Conservation (phyloP, 192 early-diverging fungal species). For the Pilobolus umbonatus region DNA sequence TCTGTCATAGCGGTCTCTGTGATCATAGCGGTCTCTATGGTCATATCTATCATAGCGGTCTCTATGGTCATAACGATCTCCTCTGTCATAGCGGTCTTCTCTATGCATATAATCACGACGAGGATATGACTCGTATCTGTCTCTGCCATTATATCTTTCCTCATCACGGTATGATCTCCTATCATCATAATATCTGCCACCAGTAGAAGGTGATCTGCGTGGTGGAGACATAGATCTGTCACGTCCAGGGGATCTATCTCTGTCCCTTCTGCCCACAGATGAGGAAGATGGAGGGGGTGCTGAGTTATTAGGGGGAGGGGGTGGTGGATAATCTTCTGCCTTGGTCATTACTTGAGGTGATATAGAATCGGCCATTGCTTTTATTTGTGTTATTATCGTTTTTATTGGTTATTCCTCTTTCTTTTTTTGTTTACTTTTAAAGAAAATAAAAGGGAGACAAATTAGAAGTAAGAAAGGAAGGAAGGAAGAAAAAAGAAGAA, state of each 20-base stretch:
- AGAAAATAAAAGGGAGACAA: too few relatives aligned
- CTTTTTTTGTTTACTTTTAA: too few relatives aligned
- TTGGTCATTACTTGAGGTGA: not conserved
- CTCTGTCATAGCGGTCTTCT: slow-evolving; percentile 29
- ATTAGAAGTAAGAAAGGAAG: too few relatives aligned
- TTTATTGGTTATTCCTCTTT: too few relatives aligned
- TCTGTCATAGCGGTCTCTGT: slow-evolving; percentile 21
- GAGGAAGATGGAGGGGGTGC: not conserved
- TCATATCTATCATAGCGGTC: slow-evolving; percentile 15
- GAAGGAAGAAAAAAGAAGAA: too few relatives aligned
- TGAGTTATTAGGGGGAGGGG: slow-evolving; percentile 1
- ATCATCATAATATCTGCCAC: slow-evolving; percentile 20
- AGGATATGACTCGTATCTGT: slow-evolving; percentile 5
- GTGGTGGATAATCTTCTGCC: slow-evolving; percentile 6
- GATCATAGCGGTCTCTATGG: slow-evolving; percentile 28
- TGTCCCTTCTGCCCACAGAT: not conserved
- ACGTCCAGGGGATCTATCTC: slow-evolving; percentile 11
- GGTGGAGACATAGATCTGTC: slow-evolving; percentile 26
- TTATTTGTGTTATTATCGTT: too few relatives aligned
- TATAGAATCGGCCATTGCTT: slow-evolving; percentile 5
- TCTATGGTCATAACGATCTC: slow-evolving; percentile 16
- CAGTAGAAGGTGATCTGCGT: slow-evolving; percentile 17
- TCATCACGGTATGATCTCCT: slow-evolving; percentile 18
- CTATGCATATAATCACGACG: slow-evolving; percentile 15
- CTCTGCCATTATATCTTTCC: slow-evolving; percentile 14